These are phyloP conservation scores for Linanthus parryae DNA, from an alignment of 148 eudicot genomes.

Conservation along the genomic window DNA sequence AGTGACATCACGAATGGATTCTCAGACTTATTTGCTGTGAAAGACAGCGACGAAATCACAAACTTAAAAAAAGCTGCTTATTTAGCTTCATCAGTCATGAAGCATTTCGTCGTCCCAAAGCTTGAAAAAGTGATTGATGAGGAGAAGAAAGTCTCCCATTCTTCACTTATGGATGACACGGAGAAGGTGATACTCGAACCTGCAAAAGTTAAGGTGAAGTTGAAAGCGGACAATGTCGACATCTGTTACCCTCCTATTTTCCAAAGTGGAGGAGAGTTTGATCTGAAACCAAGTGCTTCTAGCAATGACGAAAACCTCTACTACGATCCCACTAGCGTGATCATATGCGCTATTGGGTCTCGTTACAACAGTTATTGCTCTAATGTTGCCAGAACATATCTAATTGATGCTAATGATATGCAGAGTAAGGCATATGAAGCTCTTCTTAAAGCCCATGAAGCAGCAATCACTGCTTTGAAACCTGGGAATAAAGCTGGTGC, in stretches of 20 bases:
- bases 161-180: slow-evolving; percentile 48
- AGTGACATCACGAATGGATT: slow-evolving; percentile 36
- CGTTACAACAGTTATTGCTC: slow-evolving; percentile 56
- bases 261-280: slow-evolving; percentile 60
- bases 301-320: slow-evolving; percentile 48
- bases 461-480: slow-evolving; percentile 46
- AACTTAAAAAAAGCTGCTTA: slow-evolving; percentile 52
- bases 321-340: slow-evolving; percentile 53
- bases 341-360: slow-evolving; percentile 53
- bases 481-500: slow-evolving; percentile 37
- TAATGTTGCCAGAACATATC: slow-evolving; percentile 40
- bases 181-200: slow-evolving; percentile 51
- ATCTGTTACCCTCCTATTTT: slow-evolving; percentile 64
- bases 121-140: slow-evolving; percentile 56
- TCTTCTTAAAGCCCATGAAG: slow-evolving; percentile 55
- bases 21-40: slow-evolving; percentile 47
- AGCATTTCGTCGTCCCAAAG: slow-evolving; percentile 51
- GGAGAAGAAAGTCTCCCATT: slow-evolving; percentile 53
- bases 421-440: slow-evolving; percentile 60
- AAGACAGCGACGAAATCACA: slow-evolving; percentile 33
- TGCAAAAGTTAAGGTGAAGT: slow-evolving; percentile 33
- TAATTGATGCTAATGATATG: slow-evolving; percentile 43
- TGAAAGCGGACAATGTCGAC: slow-evolving; percentile 58
- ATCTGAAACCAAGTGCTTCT: slow-evolving; percentile 51
- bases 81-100: slow-evolving; percentile 47